These are phyloP conservation scores for Debaryomycetaceae sp. DNA, from an alignment of 1,139 yeast species.

Conservation along the genomic window DNA sequence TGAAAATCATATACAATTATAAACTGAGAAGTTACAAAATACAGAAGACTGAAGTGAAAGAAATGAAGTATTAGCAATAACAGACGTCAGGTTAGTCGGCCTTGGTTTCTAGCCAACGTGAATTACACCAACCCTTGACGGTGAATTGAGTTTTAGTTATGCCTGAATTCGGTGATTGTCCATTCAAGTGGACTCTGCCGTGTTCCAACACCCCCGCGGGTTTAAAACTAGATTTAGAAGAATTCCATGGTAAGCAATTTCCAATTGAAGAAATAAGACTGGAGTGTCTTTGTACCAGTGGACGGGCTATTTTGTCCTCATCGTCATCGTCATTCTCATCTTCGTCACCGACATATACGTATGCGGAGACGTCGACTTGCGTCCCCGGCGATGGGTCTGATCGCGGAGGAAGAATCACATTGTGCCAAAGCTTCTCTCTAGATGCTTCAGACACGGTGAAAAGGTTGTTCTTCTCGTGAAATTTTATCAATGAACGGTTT, in stretches of 20 bases:
- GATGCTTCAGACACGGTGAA: conserved; percentile 34
- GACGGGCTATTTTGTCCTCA: neutral
- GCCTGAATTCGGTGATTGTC: conserved; percentile 38
- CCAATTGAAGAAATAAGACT: conserved; percentile 21
- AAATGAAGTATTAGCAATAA: neutral
- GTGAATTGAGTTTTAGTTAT: conserved; percentile 45
- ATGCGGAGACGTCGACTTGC: conserved; percentile 20
- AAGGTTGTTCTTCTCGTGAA: conserved; percentile 26
- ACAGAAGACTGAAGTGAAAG: neutral
- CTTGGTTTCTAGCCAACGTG: conserved; percentile 34
- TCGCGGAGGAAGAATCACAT: conserved; percentile 48
- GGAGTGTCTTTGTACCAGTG: conserved; percentile 3
- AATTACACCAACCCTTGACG: conserved; percentile 51
- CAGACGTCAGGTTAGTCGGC: neutral
- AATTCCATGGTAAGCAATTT: conserved; percentile 39
- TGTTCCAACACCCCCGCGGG: conserved; percentile 35
- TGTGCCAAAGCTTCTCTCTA: conserved; percentile 48
- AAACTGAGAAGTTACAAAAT: neutral
- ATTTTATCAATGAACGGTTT: conserved; percentile 20
- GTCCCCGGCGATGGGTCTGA: conserved; percentile 29
- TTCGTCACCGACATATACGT: conserved; percentile 16
- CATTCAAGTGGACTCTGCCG: conserved; percentile 24
- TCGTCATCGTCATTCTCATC: neutral
- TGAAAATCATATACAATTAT: neutral
- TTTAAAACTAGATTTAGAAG: conserved; percentile 16